Base-by-base conservation (phyloP, 129 eudicot species). In the Tanacetum coccineum region DNA sequence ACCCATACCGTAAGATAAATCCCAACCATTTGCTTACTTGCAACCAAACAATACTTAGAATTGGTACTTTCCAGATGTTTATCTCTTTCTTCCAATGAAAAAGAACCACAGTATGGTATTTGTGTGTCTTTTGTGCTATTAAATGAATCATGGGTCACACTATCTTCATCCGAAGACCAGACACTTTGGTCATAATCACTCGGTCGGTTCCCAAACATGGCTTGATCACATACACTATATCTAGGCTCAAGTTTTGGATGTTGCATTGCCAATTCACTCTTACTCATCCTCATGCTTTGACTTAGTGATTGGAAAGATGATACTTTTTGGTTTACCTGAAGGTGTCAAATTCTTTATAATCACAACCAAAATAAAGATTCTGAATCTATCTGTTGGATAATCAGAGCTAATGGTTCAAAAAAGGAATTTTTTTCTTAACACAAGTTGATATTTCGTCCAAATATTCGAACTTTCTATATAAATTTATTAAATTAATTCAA, bases 21-120 rank as follows among this genome's bases (percentile, higher is more conserved):
- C 42, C 98, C 98, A 20, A 93, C 98, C 98, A 93, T 93, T 60
- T 93, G 96, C 78, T 93, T 93, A 79, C 98, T 93, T 21, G 90
- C 96, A 52, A 84, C 98, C 77, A 93, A 73, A 79, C 89, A 86
- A 52, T 93, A 93, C 75, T 82, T 92, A 9, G 82, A 76, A 48
- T 84, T 92, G 6, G 82, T 74, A 48, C 82, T 79, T 21, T 77
- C 85, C 19, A 56, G 52, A 36, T 70, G 71, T 50, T 81, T 79
- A 20, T 88, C 89, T 69, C 66, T 78, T 12, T 92, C 90, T 64
- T 83, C 95, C 79, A 74, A 54, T 1, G 80, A 80, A 25, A 72
- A 65, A 48, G 77, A 78, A 32, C 83, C 87, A 10, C 39, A 82
- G 39, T 75, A 73, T 15, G 84, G 74, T 22, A 72, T 50, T 19